phyloP scores from a whole-genome alignment of 2,329 filamentous ascomycete genomes.

The Pseudofabraea citricarpa region DNA sequence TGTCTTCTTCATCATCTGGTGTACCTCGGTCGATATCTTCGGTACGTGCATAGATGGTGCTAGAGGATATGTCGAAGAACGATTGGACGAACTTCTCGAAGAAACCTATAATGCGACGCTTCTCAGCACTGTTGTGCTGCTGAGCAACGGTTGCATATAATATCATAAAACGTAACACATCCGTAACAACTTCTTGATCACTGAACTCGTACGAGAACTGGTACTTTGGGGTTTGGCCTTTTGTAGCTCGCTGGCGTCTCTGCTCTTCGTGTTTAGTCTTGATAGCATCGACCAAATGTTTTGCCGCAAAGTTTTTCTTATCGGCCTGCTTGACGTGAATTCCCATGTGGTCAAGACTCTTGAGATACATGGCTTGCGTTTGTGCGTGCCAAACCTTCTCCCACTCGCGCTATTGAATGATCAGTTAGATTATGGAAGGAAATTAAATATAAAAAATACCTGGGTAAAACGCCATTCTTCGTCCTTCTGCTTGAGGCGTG shows the following conservation, averaged over 20 bases:
- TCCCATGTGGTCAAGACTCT: constrained; percentile 94
- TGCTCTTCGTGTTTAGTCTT: constrained; percentile 92
- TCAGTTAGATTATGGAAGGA: no score
- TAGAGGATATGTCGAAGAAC: constrained; percentile 73
- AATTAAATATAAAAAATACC: constrained; percentile 29
- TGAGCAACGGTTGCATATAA: constrained; percentile 63
- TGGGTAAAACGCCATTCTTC: constrained; percentile 97
- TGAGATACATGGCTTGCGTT: constrained; percentile 91
- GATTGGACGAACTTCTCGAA: constrained; percentile 70
- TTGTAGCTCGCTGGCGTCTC: constrained; percentile 64
- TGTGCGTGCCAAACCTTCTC: constrained; percentile 98
- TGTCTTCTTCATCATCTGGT: constrained; percentile 73
- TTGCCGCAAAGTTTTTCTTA: constrained; percentile 86
- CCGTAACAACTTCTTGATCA: constrained; percentile 63
- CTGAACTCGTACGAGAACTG: constrained; percentile 74
- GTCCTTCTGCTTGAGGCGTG: constrained; percentile 88
- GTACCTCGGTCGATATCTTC: constrained; percentile 65
- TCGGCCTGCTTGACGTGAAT: constrained; percentile 84
- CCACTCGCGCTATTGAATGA: constrained; percentile 72
- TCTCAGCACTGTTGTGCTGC: constrained; percentile 67
- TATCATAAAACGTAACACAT: constrained; percentile 58
- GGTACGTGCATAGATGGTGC: constrained; percentile 62
- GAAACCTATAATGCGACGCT: constrained; percentile 69
- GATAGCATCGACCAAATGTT: constrained; percentile 85
- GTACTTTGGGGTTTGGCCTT: constrained; percentile 56